phyloP scores from a whole-genome alignment of 2,329 filamentous ascomycete genomes.

The Cladosporium oxysporum region DNA sequence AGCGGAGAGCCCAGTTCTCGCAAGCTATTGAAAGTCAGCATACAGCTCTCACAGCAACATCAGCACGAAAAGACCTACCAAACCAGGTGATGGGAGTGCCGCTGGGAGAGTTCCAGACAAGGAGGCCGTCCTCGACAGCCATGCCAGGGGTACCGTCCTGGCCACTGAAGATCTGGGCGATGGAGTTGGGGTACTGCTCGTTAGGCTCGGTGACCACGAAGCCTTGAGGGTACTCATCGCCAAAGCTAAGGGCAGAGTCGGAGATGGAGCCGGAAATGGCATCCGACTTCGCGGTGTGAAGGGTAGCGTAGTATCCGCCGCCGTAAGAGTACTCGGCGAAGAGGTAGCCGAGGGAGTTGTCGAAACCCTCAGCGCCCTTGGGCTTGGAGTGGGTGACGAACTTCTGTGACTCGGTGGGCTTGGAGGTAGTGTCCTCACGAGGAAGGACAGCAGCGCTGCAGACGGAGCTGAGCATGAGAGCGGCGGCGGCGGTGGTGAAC shows the following conservation, averaged over 20 bases:
- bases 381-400: conserved; percentile 23
- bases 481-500: conserved; percentile 18
- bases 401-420: conserved; percentile 14
- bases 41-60: background rate
- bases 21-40: conserved; percentile 9
- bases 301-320: conserved; percentile 22
- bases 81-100: conserved; percentile 21
- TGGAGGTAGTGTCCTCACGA: conserved; percentile 9
- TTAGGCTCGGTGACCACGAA: conserved; percentile 21
- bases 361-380: conserved; percentile 19
- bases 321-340: conserved; percentile 23
- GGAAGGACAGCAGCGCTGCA: conserved; percentile 17
- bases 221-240: conserved; percentile 14
- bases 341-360: conserved; percentile 23
- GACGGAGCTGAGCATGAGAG: conserved; percentile 17
- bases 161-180: conserved; percentile 24
- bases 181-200: conserved; percentile 15
- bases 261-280: conserved; percentile 22
- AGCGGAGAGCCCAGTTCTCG: conserved; percentile 21
- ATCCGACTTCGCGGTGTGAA: conserved; percentile 15
- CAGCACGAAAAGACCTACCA: conserved; percentile 15
- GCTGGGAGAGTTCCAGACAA: conserved; percentile 22
- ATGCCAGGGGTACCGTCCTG: conserved; percentile 23
- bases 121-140: conserved; percentile 22
- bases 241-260: conserved; percentile 19